phyloP scores from a whole-genome alignment of 2,329 filamentous ascomycete genomes.

The Sphaceloma murrayae region DNA sequence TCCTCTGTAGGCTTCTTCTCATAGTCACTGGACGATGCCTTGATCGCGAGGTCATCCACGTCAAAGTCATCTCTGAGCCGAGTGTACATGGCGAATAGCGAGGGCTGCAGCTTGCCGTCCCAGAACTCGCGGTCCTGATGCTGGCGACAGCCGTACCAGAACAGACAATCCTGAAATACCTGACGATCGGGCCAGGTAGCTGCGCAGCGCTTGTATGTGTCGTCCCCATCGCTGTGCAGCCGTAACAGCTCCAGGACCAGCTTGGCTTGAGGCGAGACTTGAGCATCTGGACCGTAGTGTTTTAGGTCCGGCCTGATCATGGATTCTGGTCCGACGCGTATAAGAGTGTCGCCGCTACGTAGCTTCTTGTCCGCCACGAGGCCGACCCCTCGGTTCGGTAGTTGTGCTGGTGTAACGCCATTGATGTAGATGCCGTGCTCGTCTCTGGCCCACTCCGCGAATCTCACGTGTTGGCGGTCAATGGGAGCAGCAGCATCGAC shows the following conservation, averaged over 20 bases:
- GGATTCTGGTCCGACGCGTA: slow-evolving; percentile 54
- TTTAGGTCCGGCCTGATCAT: slow-evolving; percentile 55
- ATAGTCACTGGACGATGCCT: slow-evolving; percentile 30
- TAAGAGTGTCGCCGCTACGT: slow-evolving; percentile 50
- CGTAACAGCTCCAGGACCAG: slow-evolving; percentile 44
- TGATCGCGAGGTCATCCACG: slow-evolving; percentile 17
- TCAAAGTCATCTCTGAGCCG: slow-evolving; percentile 28
- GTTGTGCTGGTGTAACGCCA: slow-evolving; percentile 55
- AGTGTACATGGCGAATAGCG: slow-evolving; percentile 26
- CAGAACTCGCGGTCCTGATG: neutral
- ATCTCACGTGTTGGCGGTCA: slow-evolving; percentile 38
- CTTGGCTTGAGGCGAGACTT: slow-evolving; percentile 49
- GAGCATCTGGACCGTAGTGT: slow-evolving; percentile 35
- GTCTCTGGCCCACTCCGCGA: slow-evolving; percentile 57
- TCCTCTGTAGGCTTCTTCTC: slow-evolving; percentile 27
- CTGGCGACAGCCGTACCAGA: slow-evolving; percentile 25
- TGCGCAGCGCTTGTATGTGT: slow-evolving; percentile 46
- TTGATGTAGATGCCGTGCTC: slow-evolving; percentile 55
- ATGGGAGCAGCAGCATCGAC: neutral
- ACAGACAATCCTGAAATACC: slow-evolving; percentile 52
- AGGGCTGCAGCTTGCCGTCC: slow-evolving; percentile 39
- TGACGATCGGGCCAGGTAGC: slow-evolving; percentile 54
- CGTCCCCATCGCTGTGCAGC: neutral
- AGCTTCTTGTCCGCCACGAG: slow-evolving; percentile 61
- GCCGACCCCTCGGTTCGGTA: slow-evolving; percentile 67